Base-by-base conservation (phyloP, 1,284 basidiomycete species). In the Marasmius fiardii region DNA sequence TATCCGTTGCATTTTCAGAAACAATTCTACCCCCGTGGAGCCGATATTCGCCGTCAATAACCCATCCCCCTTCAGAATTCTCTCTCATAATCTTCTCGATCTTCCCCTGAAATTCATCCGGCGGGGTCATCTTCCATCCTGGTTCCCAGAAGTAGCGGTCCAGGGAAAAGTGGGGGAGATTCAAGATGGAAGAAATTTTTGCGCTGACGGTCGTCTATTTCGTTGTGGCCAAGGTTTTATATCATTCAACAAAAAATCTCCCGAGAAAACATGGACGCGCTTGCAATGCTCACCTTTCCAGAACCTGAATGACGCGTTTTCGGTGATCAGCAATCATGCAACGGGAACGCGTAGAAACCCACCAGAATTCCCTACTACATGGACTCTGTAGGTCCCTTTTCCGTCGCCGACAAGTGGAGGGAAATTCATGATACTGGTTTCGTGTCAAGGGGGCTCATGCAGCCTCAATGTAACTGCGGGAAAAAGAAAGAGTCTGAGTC, bases 121-220 rank as follows among this genome's bases (percentile, higher is more conserved):
- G 34, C 0, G 74, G 61, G 1, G 70, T 64, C 52, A 61, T 47
- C 37, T 65, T 55, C 81, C 81, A 83, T 11, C 71, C 75, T 3
- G 82, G 79, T 43, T 74, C 58, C 79, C 80, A 83, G 55, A 69
- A 73, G 8, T 81, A 54, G 33, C 53, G 52, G 55, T 83, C 81
- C 51, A 83, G 66, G 6, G 73, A 57, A 35, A 82, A 71, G 51
- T 67, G 68, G 1, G 77, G 77, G 18, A 82, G 55, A 10, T 69
- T 66, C 11, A 87, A 72, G 3, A 78, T 68, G 0, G 52, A 58
- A 0, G 80, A 75, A 4, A 86, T 74, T 50, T 74, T 71, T 11
- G 60, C 58, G 0, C 72, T 75, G 16, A 82, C 68, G 2, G 82
- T 85, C 53, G 75, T 77, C 82, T 86, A 23, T 48, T n/a, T n/a